Percentiles rank a stretch among this genome's conserved stretches.
Evolutionary conservation across 2,329 filamentous ascomycete species (phyloP).

Genomic region (Juglanconis oblonga): DNA sequence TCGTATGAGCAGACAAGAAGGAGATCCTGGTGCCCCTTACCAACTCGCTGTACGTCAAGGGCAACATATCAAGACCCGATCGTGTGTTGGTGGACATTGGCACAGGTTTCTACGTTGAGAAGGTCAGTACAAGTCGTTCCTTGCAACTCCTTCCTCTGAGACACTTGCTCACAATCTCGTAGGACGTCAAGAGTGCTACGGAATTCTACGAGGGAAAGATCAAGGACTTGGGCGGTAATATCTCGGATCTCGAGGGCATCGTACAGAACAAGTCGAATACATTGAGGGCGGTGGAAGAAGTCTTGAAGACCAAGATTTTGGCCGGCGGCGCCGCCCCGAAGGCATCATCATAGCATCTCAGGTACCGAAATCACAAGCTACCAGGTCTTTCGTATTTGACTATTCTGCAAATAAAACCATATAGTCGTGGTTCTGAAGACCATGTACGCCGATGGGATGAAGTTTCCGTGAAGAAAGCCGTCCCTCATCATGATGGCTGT

Average conservation of each 20-base stretch:
- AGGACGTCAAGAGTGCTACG: slow-evolving; percentile 52
- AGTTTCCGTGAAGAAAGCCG: neutral
- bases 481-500: neutral
- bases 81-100: slow-evolving; percentile 88
- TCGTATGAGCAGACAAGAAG: slow-evolving; percentile 35
- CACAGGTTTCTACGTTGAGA: slow-evolving; percentile 93
- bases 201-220: slow-evolving; percentile 57
- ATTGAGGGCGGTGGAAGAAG: slow-evolving; percentile 81
- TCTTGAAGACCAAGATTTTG: slow-evolving; percentile 36
- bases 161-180: slow-evolving; percentile 3
- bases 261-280: slow-evolving; percentile 76
- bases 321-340: slow-evolving; percentile 22
- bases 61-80: slow-evolving; percentile 69
- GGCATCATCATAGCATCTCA: slow-evolving; percentile 2
- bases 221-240: slow-evolving; percentile 48
- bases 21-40: slow-evolving; percentile 88
- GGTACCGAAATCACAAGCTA: neutral
- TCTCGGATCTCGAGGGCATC: slow-evolving; percentile 56
- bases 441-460: neutral
- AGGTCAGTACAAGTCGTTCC: slow-evolving; percentile 49
- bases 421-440: neutral
- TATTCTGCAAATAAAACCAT: neutral
- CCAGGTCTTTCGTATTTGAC: neutral
- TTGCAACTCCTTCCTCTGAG: neutral
- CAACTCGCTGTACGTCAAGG: slow-evolving; percentile 90